Evolutionary conservation across 306 rosid genomes (phyloP).

Genomic region (Dryas octopetala): DNA sequence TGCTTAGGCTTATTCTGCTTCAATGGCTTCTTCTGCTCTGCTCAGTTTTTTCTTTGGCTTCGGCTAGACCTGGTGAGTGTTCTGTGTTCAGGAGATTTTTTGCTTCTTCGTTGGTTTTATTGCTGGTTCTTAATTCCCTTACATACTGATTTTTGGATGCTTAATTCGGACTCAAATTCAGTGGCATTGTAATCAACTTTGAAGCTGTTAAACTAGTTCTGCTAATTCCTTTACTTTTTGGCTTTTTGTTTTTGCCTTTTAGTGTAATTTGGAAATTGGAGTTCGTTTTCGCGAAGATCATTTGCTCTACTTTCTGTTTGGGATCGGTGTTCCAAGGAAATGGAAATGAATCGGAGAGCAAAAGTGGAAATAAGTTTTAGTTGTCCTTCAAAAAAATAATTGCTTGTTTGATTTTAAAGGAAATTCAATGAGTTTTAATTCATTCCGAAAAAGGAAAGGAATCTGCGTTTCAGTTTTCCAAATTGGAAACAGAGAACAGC

Average conservation of each 20-base stretch:
- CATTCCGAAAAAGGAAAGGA: conserved; percentile 10
- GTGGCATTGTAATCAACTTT: background rate
- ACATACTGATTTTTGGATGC: background rate
- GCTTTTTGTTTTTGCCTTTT: background rate
- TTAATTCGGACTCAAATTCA: conserved; percentile 15
- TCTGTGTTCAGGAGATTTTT: background rate
- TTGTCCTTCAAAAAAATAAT: background rate
- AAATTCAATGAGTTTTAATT: background rate
- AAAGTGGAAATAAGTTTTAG: background rate
- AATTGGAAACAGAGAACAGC: background rate
- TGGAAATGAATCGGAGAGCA: conserved; percentile 2
- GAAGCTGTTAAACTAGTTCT: background rate
- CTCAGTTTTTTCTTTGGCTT: conserved; percentile 28
- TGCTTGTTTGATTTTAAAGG: background rate
- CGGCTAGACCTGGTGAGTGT: conserved; percentile 59
- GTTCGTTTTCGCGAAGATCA: background rate
- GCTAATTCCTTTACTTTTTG: background rate
- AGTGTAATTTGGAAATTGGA: background rate
- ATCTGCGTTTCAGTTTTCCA: conserved; percentile 3
- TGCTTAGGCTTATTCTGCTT: conserved; percentile 48
- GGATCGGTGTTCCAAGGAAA: background rate
- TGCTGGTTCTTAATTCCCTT: conserved; percentile 9
- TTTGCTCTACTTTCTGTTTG: background rate
- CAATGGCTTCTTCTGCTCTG: conserved; percentile 49
- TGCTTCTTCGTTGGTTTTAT: background rate